Conservation (phyloP, 1,284 basidiomycete species). For the Ganoderma sinense region DNA sequence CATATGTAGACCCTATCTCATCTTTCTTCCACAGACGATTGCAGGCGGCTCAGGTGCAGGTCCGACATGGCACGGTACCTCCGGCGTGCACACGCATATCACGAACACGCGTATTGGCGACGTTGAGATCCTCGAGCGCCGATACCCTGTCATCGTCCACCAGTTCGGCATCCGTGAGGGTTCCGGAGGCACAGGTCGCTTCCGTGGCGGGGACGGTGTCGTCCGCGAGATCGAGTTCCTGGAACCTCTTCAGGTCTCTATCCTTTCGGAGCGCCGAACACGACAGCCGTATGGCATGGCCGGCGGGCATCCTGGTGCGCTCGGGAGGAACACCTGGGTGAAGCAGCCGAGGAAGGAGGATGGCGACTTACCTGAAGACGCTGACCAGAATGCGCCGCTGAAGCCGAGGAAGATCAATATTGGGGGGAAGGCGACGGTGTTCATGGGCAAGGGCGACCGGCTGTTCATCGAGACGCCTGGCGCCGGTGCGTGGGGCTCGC, state of each 20-base stretch:
- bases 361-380: constrained; percentile 59
- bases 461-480: constrained; percentile 91
- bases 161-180: constrained; percentile 82
- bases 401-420: constrained; percentile 81
- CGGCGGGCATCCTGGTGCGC: constrained; percentile 80
- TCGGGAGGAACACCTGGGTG: constrained; percentile 92
- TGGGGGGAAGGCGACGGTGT: constrained; percentile 90
- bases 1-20: constrained; percentile 7
- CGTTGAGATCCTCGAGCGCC: constrained; percentile 90
- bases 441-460: constrained; percentile 86
- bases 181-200: constrained; percentile 83
- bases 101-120: constrained; percentile 95
- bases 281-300: constrained; percentile 91
- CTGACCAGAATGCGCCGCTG: constrained; percentile 24
- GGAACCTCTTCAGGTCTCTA: constrained; percentile 86
- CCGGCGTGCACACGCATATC: constrained; percentile 90
- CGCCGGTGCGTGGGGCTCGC: constrained; percentile 88
- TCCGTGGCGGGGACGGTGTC: constrained; percentile 88
- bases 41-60: constrained; percentile 95
- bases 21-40: constrained; percentile 70
- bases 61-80: constrained; percentile 89
- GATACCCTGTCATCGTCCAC: constrained; percentile 89
- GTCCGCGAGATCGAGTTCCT: constrained; percentile 90
- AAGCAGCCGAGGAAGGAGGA: constrained; percentile 78
- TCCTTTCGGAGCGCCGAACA: constrained; percentile 89